A percentile compares a stretch with the other conserved stretches of the same genome.
phyloP scores from a whole-genome alignment of 331 rosid genomes.

The Quercus phellos region DNA sequence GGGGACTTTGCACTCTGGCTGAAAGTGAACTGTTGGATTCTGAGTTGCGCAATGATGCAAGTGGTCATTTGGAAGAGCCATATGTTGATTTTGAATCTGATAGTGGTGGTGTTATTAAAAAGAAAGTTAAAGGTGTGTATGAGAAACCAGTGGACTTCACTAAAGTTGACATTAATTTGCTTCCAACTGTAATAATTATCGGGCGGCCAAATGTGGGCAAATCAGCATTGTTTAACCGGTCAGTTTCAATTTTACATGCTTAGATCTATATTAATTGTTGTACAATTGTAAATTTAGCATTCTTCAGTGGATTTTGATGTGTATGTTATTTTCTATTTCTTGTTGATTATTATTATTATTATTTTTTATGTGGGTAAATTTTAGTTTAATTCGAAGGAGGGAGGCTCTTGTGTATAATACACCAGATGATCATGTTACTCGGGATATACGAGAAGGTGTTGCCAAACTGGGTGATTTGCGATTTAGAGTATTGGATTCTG shows the following conservation, averaged over 20 bases:
- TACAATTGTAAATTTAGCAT: background rate
- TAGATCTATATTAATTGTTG: background rate
- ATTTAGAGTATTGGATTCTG: constrained; percentile 84
- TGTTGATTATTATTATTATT: background rate
- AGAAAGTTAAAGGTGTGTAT: constrained; percentile 10
- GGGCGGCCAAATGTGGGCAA: constrained; percentile 86
- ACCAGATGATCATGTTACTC: constrained; percentile 88
- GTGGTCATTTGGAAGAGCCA: constrained; percentile 6
- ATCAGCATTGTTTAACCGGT: constrained; percentile 74
- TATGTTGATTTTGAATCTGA: background rate
- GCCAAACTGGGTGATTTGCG: constrained; percentile 86
- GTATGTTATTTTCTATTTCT: background rate
- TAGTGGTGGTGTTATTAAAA: constrained; percentile 1
- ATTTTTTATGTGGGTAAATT: background rate
- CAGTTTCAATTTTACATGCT: constrained; percentile 3
- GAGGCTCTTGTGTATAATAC: constrained; percentile 96
- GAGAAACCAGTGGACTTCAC: constrained; percentile 51
- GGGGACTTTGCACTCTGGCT: constrained; percentile 15
- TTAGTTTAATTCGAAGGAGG: constrained; percentile 71
- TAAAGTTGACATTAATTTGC: constrained; percentile 42
- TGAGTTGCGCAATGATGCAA: background rate
- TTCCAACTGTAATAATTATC: constrained; percentile 55
- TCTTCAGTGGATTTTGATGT: background rate
- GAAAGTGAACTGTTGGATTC: background rate
- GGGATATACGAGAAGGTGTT: constrained; percentile 84